phyloP scores from a whole-genome alignment of 1,139 yeast genomes.

The Pichia sp. region DNA sequence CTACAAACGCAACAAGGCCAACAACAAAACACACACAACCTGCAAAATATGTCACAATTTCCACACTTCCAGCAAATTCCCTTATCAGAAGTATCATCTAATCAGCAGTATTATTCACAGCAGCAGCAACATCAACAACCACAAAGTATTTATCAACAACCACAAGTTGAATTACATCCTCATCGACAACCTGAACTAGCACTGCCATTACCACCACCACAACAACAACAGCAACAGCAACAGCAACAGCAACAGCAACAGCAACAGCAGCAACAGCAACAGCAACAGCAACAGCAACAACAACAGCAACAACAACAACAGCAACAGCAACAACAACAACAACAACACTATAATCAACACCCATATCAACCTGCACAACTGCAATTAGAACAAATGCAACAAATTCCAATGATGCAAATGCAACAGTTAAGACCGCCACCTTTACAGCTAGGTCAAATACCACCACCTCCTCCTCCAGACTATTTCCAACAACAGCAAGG shows the following conservation, averaged over 20 bases:
- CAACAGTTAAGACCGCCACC: background rate
- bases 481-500: background rate
- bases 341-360: background rate
- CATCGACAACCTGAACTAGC: background rate
- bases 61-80: background rate
- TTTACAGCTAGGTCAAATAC: background rate
- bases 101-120: background rate
- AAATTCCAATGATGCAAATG: background rate
- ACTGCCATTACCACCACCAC: too few species aligned
- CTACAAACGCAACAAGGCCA: background rate
- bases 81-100: background rate
- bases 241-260: background rate
- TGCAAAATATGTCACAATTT: background rate
- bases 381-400: slow-evolving; percentile 1
- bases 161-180: background rate
- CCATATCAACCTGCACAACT: background rate
- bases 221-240: background rate
- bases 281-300: background rate
- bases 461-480: background rate
- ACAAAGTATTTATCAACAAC: background rate
- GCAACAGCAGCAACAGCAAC: background rate
- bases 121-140: background rate
- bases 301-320: background rate
- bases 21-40: background rate
- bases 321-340: background rate